Evolutionary conservation across 192 early-diverging fungal genomes (phyloP), one percentile per base, ranked within the genome.

Genomic region (Powellomyces hirtus): DNA sequence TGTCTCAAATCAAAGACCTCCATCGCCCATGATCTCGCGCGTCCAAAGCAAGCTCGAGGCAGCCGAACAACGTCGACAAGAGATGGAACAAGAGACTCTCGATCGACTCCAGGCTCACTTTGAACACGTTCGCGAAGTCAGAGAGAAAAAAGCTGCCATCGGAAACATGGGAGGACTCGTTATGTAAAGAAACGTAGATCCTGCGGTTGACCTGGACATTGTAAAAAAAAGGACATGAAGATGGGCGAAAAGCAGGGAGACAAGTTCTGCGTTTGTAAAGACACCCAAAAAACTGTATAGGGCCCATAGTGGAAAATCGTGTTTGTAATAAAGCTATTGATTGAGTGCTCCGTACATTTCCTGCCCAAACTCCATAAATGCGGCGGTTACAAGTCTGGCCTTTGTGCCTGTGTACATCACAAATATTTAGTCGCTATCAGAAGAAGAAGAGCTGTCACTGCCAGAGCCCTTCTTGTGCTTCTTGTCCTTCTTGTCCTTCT

Each of bases 401-500:
- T n/a, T n/a, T n/a, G n/a, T n/a, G n/a, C n/a, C n/a, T n/a, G n/a
- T n/a, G n/a, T n/a, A n/a, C n/a, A n/a, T n/a, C n/a, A n/a, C n/a
- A n/a, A n/a, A n/a, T n/a, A n/a, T 31, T 24, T 50, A 65, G 27
- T 65, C 63, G 24, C 63, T 65, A 34, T 65, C 63, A 31, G 50
- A 55, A 33, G 37, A 44, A 38, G 27, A 33, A 8, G 26, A 33
- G 8, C 53, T 57, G 4, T 24, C 31, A 24, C 36, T 67, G 33
- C 35, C 65, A 10, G n/a, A 20, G 13, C 44, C 49, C 30, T 51
- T 45, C 24, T 65, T 52, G 20, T 65, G 8, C 46, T 62, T 70
- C 7, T 70, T 61, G 22, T 62, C 27, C 40, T 68, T 70, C 13
- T 70, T 18, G 44, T 70, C 62, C n/a, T 60, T 34, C 24, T 67